A percentile compares a stretch with the other conserved stretches of the same genome.
phyloP scores from a whole-genome alignment of 805 yeast genomes.

The Kazachstania martiniae region DNA sequence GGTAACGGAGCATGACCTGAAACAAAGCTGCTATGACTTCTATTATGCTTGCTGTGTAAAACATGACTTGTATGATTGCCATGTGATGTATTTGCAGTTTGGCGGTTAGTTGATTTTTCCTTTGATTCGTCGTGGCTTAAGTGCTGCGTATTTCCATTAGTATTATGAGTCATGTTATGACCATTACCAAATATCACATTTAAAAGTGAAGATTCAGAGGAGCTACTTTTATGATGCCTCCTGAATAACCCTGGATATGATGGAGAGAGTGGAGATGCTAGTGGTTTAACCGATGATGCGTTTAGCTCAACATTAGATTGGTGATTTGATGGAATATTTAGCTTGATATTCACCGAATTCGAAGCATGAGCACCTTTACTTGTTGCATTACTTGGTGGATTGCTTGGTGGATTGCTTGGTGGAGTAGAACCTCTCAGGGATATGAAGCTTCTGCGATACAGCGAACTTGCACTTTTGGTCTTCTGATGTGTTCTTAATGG shows the following conservation, averaged over 20 bases:
- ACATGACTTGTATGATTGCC: not conserved
- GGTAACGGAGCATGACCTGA: no score
- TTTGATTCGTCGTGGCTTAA: not conserved
- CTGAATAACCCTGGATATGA: slow-evolving; percentile 41
- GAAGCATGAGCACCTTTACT: slow-evolving; percentile 1
- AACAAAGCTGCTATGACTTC: not conserved
- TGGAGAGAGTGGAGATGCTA: slow-evolving; percentile 23
- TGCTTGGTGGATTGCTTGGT: slow-evolving; percentile 4
- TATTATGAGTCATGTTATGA: slow-evolving; percentile 4
- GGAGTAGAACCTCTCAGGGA: slow-evolving; percentile 20
- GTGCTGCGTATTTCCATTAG: not conserved
- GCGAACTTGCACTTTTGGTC: slow-evolving; percentile 23
- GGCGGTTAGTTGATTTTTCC: not conserved
- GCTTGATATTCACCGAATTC: slow-evolving; percentile 13
- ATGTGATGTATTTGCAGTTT: not conserved
- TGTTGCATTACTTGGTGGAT: slow-evolving; percentile 1
- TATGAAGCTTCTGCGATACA: slow-evolving; percentile 28
- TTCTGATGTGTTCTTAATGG: slow-evolving; percentile 16
- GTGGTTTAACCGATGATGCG: slow-evolving; percentile 8
- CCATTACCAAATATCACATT: slow-evolving; percentile 26
- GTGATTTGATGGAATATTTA: slow-evolving; percentile 22
- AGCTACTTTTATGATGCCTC: slow-evolving; percentile 52
- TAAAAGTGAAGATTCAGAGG: slow-evolving; percentile 42
- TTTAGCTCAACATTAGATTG: slow-evolving; percentile 13
- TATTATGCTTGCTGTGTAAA: not conserved